Percentiles rank a stretch among this genome's conserved stretches.
phyloP scores from a whole-genome alignment of 2,329 filamentous ascomycete genomes.

The Furcasterigmium furcatum region DNA sequence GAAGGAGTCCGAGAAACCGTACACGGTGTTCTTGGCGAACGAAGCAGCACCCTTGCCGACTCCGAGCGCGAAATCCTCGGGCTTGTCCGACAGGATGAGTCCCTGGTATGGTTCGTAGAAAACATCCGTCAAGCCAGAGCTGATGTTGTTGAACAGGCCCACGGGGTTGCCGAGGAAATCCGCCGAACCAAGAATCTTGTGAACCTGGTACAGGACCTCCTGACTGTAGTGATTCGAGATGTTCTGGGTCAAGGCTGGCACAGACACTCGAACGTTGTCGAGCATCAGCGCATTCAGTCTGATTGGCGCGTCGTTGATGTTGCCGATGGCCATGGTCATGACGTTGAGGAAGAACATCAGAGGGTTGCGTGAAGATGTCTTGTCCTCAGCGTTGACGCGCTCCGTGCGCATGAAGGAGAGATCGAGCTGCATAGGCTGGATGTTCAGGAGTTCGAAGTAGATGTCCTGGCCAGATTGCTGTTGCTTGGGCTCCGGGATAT shows the following conservation, averaged over 20 bases:
- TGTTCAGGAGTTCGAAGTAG: conserved; percentile 95
- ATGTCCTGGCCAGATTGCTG: conserved; percentile 87
- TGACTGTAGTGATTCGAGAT: conserved; percentile 95
- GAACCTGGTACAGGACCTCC: conserved; percentile 91
- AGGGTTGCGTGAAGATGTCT: conserved; percentile 84
- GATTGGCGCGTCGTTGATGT: conserved; percentile 96
- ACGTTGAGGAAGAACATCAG: conserved; percentile 99
- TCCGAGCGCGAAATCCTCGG: conserved; percentile 90
- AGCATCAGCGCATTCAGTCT: conserved; percentile 90
- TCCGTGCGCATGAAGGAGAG: conserved; percentile 96
- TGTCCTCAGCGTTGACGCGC: conserved; percentile 93
- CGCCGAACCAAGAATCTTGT: conserved; percentile 94
- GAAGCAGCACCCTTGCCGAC: conserved; percentile 96
- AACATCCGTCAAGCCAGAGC: conserved; percentile 93
- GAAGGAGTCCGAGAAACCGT: conserved; percentile 95
- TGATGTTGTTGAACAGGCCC: conserved; percentile 96
- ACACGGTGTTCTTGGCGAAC: conserved; percentile 98
- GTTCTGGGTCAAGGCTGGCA: conserved; percentile 78
- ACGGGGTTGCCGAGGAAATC: conserved; percentile 98
- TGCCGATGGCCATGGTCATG: conserved; percentile 98
- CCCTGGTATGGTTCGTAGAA: conserved; percentile 99
- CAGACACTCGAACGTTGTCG: conserved; percentile 91
- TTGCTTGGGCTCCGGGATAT: conserved; percentile 87
- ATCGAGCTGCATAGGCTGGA: conserved; percentile 97
- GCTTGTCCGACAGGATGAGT: conserved; percentile 91